Evolutionary conservation across 2,329 filamentous ascomycete genomes (phyloP), one percentile per base, ranked within the genome.

Genomic region (Colletotrichum higginsianum): DNA sequence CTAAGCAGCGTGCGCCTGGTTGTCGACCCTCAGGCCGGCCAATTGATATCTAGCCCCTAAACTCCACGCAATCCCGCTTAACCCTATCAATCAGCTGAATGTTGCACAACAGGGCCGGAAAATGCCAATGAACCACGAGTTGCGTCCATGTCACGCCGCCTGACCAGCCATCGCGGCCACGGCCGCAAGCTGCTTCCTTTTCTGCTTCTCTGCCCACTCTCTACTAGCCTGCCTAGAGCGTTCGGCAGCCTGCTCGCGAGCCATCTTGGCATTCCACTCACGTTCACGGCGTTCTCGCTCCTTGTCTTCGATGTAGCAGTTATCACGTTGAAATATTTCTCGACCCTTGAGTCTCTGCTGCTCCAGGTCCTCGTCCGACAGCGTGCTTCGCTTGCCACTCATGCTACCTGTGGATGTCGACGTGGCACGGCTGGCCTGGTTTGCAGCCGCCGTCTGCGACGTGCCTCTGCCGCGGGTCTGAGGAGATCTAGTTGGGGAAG

Each of bases 171-270:
- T 38, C 26, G 55, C 61, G 53, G 66, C 26, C 57, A 56, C 23
- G 26, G 47, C 63, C 65, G 72, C 67, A 5, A 71, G 61, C 50
- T 81, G 80, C 76, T 84, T 86, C 21, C 79, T 82, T 47, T 83
- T 83, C 77, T 88, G 87, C 80, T 86, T 90, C 77, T 90, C 88
- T 13, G 89, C 89, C 89, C 90, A 91, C 75, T 90, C 87, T 44
- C 89, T 85, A 74, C 89, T 89, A 70, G 87, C 84, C 77, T 85
- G 83, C 65, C 90, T 85, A 65, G 88, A 89, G 76, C 87, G 84
- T 79, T 92, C 89, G 12, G 90, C 89, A 30, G 90, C 90, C 75
- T 90, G 84, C 75, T 90, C 86, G 55, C 90, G 84, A 9, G 89
- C 89, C 66, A 83, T 76, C 76, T 86, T 89, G 16, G 89, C 86